These are phyloP conservation scores for Lasiosphaeriaceae sp. DNA, from an alignment of 495 filamentous ascomycete genomes.

Conservation along the genomic window DNA sequence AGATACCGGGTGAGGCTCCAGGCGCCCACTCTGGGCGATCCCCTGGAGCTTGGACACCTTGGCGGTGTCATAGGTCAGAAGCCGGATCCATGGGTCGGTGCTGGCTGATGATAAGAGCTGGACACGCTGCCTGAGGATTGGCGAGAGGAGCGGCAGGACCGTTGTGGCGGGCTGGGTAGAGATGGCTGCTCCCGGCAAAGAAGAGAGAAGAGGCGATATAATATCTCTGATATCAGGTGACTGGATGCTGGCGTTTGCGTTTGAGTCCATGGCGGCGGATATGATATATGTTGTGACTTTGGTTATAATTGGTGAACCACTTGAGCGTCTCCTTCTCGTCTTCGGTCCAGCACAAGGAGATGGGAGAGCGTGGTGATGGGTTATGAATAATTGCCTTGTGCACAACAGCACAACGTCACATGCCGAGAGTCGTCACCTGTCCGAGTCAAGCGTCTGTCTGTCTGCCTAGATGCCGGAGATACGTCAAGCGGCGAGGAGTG, in stretches of 20 bases:
- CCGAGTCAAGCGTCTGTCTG: too few species aligned
- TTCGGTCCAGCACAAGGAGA: not conserved
- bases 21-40: slow-evolving; percentile 59
- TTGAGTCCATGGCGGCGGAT: slow-evolving; percentile 23
- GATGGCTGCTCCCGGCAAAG: slow-evolving; percentile 77
- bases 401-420: too few species aligned
- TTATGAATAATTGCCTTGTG: too few species aligned
- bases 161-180: slow-evolving; percentile 73
- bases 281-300: not conserved
- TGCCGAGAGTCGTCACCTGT: too few species aligned
- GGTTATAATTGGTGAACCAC: not conserved
- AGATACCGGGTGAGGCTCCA: slow-evolving; percentile 88
- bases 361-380: not conserved
- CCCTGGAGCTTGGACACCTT: slow-evolving; percentile 64
- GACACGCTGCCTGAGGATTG: slow-evolving; percentile 85
- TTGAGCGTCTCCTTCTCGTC: not conserved
- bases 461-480: too few species aligned
- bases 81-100: slow-evolving; percentile 76
- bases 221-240: slow-evolving; percentile 62
- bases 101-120: slow-evolving; percentile 66
- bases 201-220: slow-evolving; percentile 74
- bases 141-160: slow-evolving; percentile 78
- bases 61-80: slow-evolving; percentile 78
- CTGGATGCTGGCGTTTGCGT: slow-evolving; percentile 36
- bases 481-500: too few species aligned